Conservation (phyloP, 2,329 filamentous ascomycete genomes). For the Aspergillus candidus region DNA sequence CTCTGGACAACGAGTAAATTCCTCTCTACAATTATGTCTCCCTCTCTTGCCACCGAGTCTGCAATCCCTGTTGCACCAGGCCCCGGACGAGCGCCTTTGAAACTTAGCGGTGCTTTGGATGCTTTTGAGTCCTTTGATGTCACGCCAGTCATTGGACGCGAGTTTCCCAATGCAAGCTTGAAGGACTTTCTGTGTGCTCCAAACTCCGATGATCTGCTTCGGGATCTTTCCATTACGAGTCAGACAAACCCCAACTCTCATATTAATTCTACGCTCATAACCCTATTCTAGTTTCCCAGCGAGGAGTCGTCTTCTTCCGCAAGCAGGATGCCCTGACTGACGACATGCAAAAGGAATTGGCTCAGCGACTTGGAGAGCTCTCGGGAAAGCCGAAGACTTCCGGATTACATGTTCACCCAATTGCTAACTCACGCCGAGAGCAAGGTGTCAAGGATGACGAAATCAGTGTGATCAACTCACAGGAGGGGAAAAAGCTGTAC, state of each 20-base stretch:
- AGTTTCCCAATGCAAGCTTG: conserved; percentile 39
- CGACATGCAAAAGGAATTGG: conserved; percentile 47
- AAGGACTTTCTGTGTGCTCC: conserved; percentile 39
- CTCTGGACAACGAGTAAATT: too few relatives aligned
- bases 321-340: conserved; percentile 43
- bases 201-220: conserved; percentile 20
- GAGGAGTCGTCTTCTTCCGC: conserved; percentile 48
- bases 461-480: too few relatives aligned
- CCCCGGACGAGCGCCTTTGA: too few relatives aligned
- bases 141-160: conserved; percentile 47
- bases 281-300: conserved; percentile 38
- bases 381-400: conserved; percentile 40
- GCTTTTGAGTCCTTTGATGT: conserved; percentile 42
- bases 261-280: background rate
- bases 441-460: conserved; percentile 41
- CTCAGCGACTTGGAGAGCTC: conserved; percentile 40
- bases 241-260: too few relatives aligned
- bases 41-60: too few relatives aligned
- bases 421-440: conserved; percentile 43
- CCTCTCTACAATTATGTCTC: too few relatives aligned
- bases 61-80: too few relatives aligned
- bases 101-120: conserved; percentile 37
- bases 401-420: conserved; percentile 40
- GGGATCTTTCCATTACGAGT: conserved; percentile 25
- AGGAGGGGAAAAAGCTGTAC: too few relatives aligned